A percentile compares a stretch with the other conserved stretches of the same genome.
Evolutionary conservation across 495 filamentous ascomycete genomes (phyloP).

Genomic region (Jackrogersella minutella): DNA sequence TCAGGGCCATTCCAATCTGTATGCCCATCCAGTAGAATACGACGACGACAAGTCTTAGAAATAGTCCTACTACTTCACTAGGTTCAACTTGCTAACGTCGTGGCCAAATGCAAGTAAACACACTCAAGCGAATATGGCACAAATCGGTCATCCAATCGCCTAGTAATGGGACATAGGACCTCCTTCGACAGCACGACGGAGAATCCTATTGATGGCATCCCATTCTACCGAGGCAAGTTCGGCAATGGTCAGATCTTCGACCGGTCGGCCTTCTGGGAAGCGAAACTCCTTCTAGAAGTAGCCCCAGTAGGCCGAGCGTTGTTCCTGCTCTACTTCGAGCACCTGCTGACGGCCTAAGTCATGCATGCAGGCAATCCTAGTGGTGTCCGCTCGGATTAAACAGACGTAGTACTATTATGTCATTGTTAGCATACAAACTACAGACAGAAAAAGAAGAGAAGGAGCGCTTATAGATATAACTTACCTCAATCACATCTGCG

Average conservation of each 20-base stretch:
- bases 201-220: constrained; percentile 48
- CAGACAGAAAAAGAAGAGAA: not conserved
- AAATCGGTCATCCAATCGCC: no score
- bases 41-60: no score
- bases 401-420: constrained; percentile 58
- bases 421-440: constrained; percentile 31
- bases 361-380: constrained; percentile 26
- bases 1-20: not conserved
- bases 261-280: constrained; percentile 39
- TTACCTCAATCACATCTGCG: constrained; percentile 57
- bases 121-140: no score
- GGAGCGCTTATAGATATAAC: constrained; percentile 43
- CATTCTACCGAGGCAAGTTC: constrained; percentile 50
- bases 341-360: constrained; percentile 39
- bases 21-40: not conserved
- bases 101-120: no score
- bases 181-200: constrained; percentile 45
- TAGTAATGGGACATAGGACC: constrained; percentile 15
- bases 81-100: no score
- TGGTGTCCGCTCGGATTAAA: constrained; percentile 59
- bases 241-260: constrained; percentile 48
- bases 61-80: no score
- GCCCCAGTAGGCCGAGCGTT: constrained; percentile 50
- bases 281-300: constrained; percentile 54
- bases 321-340: constrained; percentile 46